Evolutionary conservation across 2,329 filamentous ascomycete species (phyloP), one percentile per base, ranked within the genome.

Genomic region (Tolypocladium inflatum): DNA sequence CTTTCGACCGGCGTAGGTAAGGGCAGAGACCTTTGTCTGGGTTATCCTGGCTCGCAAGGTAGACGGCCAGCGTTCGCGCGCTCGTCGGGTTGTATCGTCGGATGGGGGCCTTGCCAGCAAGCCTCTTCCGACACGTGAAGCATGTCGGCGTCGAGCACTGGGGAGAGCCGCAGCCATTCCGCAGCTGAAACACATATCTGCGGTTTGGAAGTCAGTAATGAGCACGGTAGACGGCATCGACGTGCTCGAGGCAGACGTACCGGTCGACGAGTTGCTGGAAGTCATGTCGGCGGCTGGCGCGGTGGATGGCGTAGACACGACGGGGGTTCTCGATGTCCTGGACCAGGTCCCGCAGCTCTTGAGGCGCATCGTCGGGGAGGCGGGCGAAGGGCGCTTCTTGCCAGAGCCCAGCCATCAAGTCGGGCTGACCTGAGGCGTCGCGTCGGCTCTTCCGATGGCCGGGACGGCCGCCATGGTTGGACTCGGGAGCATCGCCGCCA

Each of bases 111-210:
- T 84, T 83, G 39, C 81, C 83, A 33, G 84, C 81, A 45, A 86
- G 75, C 63, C 88, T 82, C 71, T 82, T 88, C 57, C 89, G 85
- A 69, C 84, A 91, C 61, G 86, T 91, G 67, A 93, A 88, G 74
- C 91, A 96, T 17, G 90, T 93, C 17, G 90, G 74, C 1, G 86
- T 93, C 41, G 78, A 78, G 73, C 91, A 96, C 55, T 79, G 76
- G 56, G 79, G 75, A 62, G 82, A 83, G 61, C 83, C 84, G 69
- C 91, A 96, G 62, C 91, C 91, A 63, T 89, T 82, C 58, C 91
- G 84, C n/a, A 96, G 82, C 73, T 96, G 91, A 39, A 83, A 78
- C 55, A 92, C 85, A 68, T 89, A 95, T 66, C 89, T 93, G 62
- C 59, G 54, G 59, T 11, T 41, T n/a, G 15, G 42, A 58, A 38